phyloP scores from a whole-genome alignment of 495 filamentous ascomycete genomes.

The Penicillium coprophilum region DNA sequence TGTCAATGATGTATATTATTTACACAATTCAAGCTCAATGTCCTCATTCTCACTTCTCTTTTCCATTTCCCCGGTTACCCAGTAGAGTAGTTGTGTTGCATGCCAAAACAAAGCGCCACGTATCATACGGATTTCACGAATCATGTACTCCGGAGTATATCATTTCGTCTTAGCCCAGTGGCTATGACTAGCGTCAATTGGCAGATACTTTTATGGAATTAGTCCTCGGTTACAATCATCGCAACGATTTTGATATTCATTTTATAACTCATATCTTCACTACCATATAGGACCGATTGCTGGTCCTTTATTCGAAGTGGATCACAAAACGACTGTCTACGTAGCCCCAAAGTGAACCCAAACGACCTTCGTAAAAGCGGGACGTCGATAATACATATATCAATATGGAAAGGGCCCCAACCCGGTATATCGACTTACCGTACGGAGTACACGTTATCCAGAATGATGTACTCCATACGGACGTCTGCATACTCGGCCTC shows the following conservation, averaged over 20 bases:
- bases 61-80: too few relatives aligned
- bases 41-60: background rate
- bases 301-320: background rate
- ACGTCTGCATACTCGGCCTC: background rate
- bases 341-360: background rate
- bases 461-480: conserved; percentile 2
- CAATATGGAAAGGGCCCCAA: background rate
- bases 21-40: too few relatives aligned
- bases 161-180: background rate
- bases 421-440: background rate
- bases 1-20: background rate
- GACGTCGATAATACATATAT: too few relatives aligned
- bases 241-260: background rate
- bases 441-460: too few relatives aligned
- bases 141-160: background rate
- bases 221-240: background rate
- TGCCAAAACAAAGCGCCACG: too few relatives aligned
- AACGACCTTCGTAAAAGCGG: background rate
- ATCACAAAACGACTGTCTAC: background rate
- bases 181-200: background rate
- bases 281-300: background rate
- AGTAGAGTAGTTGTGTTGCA: too few relatives aligned
- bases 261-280: background rate
- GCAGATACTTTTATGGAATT: background rate
- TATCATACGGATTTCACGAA: background rate